A percentile compares a stretch with the other conserved stretches of the same genome.
Evolutionary conservation across 805 yeast species (phyloP).

Genomic region (Spathaspora girioi): DNA sequence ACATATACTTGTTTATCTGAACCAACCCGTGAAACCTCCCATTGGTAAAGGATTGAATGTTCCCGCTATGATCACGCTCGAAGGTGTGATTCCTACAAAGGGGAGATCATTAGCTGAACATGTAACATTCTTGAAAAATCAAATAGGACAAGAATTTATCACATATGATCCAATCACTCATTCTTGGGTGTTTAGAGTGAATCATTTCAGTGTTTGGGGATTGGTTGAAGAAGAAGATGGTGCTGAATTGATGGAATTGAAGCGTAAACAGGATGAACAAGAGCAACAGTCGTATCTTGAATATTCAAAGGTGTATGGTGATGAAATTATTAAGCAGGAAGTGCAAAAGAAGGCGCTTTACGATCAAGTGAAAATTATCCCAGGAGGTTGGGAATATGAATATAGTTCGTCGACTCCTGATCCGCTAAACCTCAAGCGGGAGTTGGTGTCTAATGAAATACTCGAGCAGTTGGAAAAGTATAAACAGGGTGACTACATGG

Average conservation of each 20-base stretch:
- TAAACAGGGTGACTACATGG: slow-evolving; percentile 7
- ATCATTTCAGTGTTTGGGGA: slow-evolving; percentile 96
- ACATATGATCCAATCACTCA: slow-evolving; percentile 76
- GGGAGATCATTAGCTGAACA: slow-evolving; percentile 44
- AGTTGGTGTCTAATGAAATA: slow-evolving; percentile 29
- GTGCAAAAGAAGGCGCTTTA: slow-evolving; percentile 31
- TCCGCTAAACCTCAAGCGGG: slow-evolving; percentile 26
- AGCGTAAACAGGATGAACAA: slow-evolving; percentile 28
- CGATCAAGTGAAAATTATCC: slow-evolving; percentile 26
- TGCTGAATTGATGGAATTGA: slow-evolving; percentile 23
- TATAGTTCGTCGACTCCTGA: slow-evolving; percentile 12
- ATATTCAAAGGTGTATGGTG: slow-evolving; percentile 24
- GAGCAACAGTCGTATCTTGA: slow-evolving; percentile 42
- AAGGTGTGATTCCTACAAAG: slow-evolving; percentile 51
- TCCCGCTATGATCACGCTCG: slow-evolving; percentile 70
- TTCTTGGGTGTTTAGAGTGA: slow-evolving; percentile 75
- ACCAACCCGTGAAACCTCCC: slow-evolving; percentile 50
- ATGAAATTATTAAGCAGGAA: slow-evolving; percentile 27
- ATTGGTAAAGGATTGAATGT: slow-evolving; percentile 70
- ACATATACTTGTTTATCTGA: slow-evolving; percentile 62
- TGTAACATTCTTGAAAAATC: slow-evolving; percentile 47
- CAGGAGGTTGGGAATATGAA: slow-evolving; percentile 34
- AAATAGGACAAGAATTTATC: slow-evolving; percentile 71
- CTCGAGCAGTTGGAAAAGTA: slow-evolving; percentile 18
- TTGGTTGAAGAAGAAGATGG: slow-evolving; percentile 34